These are phyloP conservation scores for Noccaea caerulescens DNA, from an alignment of 345 rosid genomes.

Conservation along the genomic window DNA sequence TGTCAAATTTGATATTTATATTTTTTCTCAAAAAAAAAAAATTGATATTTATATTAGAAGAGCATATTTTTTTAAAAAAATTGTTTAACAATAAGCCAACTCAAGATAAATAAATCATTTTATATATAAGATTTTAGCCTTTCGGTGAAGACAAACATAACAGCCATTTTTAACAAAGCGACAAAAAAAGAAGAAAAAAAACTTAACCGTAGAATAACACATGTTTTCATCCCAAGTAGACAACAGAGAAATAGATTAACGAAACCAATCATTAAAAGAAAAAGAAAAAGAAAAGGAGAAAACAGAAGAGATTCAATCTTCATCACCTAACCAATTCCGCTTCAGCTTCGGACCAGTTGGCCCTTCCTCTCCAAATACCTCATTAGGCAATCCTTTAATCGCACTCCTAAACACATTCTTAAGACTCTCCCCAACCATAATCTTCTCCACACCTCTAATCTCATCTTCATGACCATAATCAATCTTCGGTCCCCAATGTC, in stretches of 20 bases:
- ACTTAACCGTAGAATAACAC: background rate
- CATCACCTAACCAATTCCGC: conserved; percentile 67
- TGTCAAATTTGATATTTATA: too few relatives aligned
- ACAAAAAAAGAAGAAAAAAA: too few relatives aligned
- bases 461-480: conserved; percentile 55
- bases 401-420: conserved; percentile 53
- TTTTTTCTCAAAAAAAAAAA: too few relatives aligned
- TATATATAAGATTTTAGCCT: too few relatives aligned
- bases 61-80: too few relatives aligned
- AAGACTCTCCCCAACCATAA: conserved; percentile 54
- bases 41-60: too few relatives aligned
- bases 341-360: conserved; percentile 83
- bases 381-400: conserved; percentile 58
- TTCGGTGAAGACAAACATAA: too few relatives aligned
- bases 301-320: conserved; percentile 38
- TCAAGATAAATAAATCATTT: too few relatives aligned
- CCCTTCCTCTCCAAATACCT: conserved; percentile 74
- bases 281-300: too few relatives aligned
- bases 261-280: background rate
- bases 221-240: background rate
- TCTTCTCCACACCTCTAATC: conserved; percentile 53
- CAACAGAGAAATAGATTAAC: background rate
- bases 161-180: too few relatives aligned
- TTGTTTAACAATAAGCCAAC: too few relatives aligned
- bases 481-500: conserved; percentile 86